These are phyloP conservation scores for Tolypocladium sp. DNA, from an alignment of 2,329 filamentous ascomycete species.

Conservation along the genomic window DNA sequence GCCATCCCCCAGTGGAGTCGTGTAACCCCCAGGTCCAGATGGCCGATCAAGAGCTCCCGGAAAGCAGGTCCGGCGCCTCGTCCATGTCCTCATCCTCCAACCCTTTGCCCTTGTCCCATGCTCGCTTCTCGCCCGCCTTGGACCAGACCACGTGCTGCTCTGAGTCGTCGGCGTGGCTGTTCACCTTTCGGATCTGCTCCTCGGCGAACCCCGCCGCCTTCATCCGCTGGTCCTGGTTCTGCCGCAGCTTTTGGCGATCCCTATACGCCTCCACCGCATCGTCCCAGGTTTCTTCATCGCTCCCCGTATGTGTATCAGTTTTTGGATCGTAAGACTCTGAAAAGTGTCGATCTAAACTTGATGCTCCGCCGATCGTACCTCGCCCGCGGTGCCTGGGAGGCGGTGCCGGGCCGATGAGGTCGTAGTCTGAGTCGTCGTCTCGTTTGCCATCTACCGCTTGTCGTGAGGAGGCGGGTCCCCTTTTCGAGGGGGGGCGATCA, in stretches of 20 bases:
- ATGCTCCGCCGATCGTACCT: constrained; percentile 50
- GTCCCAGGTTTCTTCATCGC: constrained; percentile 59
- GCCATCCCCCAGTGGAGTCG: background rate
- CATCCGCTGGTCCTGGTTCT: constrained; percentile 66
- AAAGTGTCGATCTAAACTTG: constrained; percentile 75
- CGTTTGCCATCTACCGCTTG: background rate
- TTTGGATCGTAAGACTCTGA: constrained; percentile 52
- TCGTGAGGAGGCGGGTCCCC: background rate
- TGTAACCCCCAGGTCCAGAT: background rate
- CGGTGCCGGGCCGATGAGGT: constrained; percentile 67
- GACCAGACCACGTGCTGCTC: constrained; percentile 64
- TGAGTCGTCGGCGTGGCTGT: constrained; percentile 49
- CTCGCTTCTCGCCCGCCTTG: constrained; percentile 53
- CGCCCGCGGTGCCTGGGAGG: constrained; percentile 52
- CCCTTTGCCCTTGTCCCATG: constrained; percentile 50
- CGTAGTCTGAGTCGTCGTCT: constrained; percentile 53
- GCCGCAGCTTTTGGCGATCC: constrained; percentile 71
- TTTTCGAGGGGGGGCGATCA: background rate
- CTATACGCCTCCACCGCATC: constrained; percentile 68
- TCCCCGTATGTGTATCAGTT: constrained; percentile 43
- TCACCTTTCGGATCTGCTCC: constrained; percentile 53
- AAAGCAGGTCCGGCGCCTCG: constrained; percentile 5
- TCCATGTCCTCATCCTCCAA: constrained; percentile 2
- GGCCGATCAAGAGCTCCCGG: constrained; percentile 3
- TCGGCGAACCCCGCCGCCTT: constrained; percentile 72